Conservation (phyloP, 768 basidiomycete genomes). For the Cyclocybe aegerita region DNA sequence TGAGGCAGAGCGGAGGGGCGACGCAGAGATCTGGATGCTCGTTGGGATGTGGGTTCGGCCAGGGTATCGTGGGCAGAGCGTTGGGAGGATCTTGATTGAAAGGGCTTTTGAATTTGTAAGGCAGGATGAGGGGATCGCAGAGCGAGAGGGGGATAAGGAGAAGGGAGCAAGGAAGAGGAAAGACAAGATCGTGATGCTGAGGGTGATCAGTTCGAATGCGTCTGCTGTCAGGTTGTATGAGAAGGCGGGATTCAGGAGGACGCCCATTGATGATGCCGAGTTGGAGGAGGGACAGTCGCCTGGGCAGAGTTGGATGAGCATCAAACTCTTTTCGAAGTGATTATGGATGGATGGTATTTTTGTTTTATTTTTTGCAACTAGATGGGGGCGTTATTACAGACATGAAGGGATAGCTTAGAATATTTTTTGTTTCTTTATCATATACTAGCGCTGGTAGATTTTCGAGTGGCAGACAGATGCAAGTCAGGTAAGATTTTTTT, state of each 20-base stretch:
- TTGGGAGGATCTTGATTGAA: slow-evolving; percentile 12
- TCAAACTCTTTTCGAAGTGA: too few relatives aligned
- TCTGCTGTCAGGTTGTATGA: slow-evolving; percentile 18
- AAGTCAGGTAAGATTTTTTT: too few relatives aligned
- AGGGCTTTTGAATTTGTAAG: slow-evolving; percentile 6
- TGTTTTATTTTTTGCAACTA: too few relatives aligned
- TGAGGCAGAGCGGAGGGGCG: not conserved
- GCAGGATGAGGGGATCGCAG: not conserved
- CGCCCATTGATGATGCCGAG: too few relatives aligned
- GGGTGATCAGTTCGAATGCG: slow-evolving; percentile 18
- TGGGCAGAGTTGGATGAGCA: too few relatives aligned
- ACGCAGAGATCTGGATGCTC: slow-evolving; percentile 9
- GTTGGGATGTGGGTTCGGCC: slow-evolving; percentile 17
- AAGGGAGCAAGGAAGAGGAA: slow-evolving; percentile 3
- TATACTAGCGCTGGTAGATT: too few relatives aligned
- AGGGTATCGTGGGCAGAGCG: slow-evolving; percentile 6
- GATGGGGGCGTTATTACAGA: too few relatives aligned
- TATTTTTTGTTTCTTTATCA: too few relatives aligned
- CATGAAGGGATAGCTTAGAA: too few relatives aligned
- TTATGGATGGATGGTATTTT: too few relatives aligned
- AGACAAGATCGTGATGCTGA: slow-evolving; percentile 11
- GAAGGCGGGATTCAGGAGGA: slow-evolving; percentile 15
- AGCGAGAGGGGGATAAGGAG: slow-evolving; percentile 3
- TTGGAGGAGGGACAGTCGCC: too few relatives aligned
- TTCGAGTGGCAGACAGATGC: too few relatives aligned